Evolutionary conservation across 1,139 yeast species (phyloP).

Genomic region (Martiniozyma asiatica): DNA sequence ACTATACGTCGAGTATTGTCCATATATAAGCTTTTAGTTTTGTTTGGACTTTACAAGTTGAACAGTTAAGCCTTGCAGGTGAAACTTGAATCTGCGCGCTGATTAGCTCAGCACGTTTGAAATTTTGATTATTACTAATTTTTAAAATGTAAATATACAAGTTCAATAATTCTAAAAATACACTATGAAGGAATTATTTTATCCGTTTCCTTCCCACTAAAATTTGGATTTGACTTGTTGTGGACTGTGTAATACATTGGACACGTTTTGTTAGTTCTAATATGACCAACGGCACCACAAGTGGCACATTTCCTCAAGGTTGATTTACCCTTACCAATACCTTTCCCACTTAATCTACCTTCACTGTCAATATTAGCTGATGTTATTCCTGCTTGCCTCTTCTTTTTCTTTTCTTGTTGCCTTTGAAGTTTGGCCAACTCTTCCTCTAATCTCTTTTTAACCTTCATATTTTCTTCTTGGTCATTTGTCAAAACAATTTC

Average conservation of each 20-base stretch:
- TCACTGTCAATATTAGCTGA: conserved; percentile 36
- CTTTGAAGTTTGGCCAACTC: conserved; percentile 77
- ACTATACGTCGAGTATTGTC: conserved; percentile 25
- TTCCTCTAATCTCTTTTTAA: conserved; percentile 69
- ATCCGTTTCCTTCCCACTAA: conserved; percentile 12
- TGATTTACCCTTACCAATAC: conserved; percentile 65
- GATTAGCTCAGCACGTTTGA: no score
- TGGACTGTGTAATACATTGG: conserved; percentile 51
- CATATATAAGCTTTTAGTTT: conserved; percentile 7
- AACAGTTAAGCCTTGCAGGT: no score
- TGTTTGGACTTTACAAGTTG: no score
- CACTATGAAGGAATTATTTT: no score
- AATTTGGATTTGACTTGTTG: conserved; percentile 23
- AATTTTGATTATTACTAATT: no score
- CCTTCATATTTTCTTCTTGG: conserved; percentile 70
- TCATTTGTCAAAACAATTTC: conserved; percentile 73
- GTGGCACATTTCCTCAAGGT: conserved; percentile 83
- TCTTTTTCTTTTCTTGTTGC: conserved; percentile 44
- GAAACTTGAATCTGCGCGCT: no score
- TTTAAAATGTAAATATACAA: no score
- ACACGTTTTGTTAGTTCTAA: conserved; percentile 79
- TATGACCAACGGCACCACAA: conserved; percentile 93
- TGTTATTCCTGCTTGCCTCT: conserved; percentile 29
- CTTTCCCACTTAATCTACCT: conserved; percentile 40
- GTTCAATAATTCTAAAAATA: no score